Conservation (phyloP, 2,329 filamentous ascomycete genomes). For the Ramichloridium luteum region DNA sequence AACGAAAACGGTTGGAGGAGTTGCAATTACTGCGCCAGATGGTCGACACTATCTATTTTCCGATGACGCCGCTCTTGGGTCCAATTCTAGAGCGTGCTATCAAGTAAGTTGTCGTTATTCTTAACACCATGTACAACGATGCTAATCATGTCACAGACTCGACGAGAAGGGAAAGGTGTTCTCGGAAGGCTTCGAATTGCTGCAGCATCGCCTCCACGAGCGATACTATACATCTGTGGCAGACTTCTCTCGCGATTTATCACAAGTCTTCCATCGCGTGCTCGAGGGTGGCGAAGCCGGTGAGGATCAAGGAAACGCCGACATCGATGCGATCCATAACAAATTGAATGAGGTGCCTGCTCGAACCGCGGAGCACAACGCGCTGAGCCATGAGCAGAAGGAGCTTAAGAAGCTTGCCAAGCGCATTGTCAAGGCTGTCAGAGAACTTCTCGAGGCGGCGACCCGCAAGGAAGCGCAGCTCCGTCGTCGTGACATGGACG, state of each 20-base stretch:
- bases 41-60: conserved; percentile 85
- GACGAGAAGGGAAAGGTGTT: conserved; percentile 46
- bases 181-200: conserved; percentile 39
- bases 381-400: conserved; percentile 51
- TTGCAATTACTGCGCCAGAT: conserved; percentile 65
- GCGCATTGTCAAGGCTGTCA: conserved; percentile 72
- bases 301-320: conserved; percentile 11
- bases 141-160: conserved; percentile 34
- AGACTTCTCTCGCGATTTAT: conserved; percentile 48
- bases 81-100: conserved; percentile 71
- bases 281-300: conserved; percentile 27
- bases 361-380: conserved; percentile 28
- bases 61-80: conserved; percentile 62
- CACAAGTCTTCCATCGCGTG: conserved; percentile 42
- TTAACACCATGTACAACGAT: background rate
- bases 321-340: conserved; percentile 28
- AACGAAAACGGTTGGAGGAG: conserved; percentile 64
- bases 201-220: conserved; percentile 42
- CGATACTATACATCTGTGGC: conserved; percentile 49
- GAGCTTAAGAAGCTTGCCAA: conserved; percentile 78
- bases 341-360: conserved; percentile 27
- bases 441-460: conserved; percentile 64
- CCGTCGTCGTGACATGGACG: conserved; percentile 55
- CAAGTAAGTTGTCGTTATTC: conserved; percentile 50
- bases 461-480: conserved; percentile 73